Percentiles rank a stretch among this genome's conserved stretches.
phyloP scores from a whole-genome alignment of 148 eudicot species.

The Rhododendron simsii region DNA sequence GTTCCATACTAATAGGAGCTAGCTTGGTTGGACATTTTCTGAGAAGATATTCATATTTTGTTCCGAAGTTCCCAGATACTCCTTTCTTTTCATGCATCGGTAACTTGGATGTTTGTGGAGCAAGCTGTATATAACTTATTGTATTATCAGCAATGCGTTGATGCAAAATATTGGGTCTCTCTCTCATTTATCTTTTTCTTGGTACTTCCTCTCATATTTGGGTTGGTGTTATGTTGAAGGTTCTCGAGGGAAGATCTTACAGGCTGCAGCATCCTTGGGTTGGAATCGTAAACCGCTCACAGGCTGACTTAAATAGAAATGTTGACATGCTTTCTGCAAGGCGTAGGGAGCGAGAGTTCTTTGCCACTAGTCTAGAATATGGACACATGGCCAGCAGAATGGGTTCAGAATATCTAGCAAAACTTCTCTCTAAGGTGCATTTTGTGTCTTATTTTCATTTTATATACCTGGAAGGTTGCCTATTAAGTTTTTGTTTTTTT shows the following conservation, averaged over 20 bases:
- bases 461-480: background rate
- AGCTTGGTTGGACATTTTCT: background rate
- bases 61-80: background rate
- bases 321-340: conserved; percentile 71
- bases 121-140: background rate
- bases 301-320: conserved; percentile 74
- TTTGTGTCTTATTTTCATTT: background rate
- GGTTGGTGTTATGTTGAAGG: conserved; percentile 32
- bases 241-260: conserved; percentile 84
- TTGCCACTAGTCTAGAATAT: conserved; percentile 73
- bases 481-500: background rate
- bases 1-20: too few species aligned
- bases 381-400: conserved; percentile 59
- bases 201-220: background rate
- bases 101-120: background rate
- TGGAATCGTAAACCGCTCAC: conserved; percentile 86
- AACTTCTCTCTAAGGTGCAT: conserved; percentile 67
- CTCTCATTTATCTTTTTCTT: background rate
- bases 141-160: background rate
- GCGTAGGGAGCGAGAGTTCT: conserved; percentile 65
- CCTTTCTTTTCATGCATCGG: background rate
- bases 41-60: background rate
- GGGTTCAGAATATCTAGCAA: conserved; percentile 87
- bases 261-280: conserved; percentile 82
- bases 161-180: background rate